Evolutionary conservation across 2,329 filamentous ascomycete species (phyloP).

Genomic region (Clonostachys solani): DNA sequence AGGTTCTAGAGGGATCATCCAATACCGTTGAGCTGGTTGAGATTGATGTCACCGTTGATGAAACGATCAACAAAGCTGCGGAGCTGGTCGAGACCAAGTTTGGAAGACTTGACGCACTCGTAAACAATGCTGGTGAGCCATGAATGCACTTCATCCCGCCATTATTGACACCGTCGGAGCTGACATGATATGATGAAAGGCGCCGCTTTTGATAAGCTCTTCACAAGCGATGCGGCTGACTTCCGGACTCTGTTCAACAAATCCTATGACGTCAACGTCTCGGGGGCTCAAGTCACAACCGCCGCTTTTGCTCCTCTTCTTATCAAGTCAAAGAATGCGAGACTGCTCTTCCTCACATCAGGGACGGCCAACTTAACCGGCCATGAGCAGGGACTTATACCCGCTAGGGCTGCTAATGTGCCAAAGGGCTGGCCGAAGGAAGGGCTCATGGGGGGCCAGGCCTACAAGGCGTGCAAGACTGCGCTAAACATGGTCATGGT

Average conservation of each 20-base stretch:
- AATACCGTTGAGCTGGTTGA: conserved; percentile 5
- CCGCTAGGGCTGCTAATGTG: background rate
- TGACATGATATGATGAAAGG: too few species aligned
- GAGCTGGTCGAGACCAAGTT: conserved; percentile 6
- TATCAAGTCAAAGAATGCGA: conserved; percentile 25
- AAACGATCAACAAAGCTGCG: conserved; percentile 9
- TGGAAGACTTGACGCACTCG: conserved; percentile 11
- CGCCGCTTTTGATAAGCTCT: background rate
- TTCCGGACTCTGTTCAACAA: background rate
- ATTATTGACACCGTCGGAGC: too few species aligned
- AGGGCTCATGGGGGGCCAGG: too few species aligned
- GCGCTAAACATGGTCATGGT: conserved; percentile 8
- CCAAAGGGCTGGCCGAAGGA: conserved; percentile 38
- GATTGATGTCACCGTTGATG: conserved; percentile 9
- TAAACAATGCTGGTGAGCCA: conserved; percentile 22
- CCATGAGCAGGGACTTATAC: conserved; percentile 13
- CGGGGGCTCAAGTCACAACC: conserved; percentile 15
- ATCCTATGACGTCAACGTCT: background rate
- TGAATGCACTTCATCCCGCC: too few species aligned
- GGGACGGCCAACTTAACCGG: conserved; percentile 28
- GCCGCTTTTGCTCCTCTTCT: conserved; percentile 32
- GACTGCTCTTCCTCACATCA: conserved; percentile 36
- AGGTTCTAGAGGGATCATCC: background rate
- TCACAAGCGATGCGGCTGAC: background rate
- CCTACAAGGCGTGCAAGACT: conserved; percentile 7